Base-by-base conservation (phyloP, 202 grass and related monocot genomes). In the Panicum hallii region DNA sequence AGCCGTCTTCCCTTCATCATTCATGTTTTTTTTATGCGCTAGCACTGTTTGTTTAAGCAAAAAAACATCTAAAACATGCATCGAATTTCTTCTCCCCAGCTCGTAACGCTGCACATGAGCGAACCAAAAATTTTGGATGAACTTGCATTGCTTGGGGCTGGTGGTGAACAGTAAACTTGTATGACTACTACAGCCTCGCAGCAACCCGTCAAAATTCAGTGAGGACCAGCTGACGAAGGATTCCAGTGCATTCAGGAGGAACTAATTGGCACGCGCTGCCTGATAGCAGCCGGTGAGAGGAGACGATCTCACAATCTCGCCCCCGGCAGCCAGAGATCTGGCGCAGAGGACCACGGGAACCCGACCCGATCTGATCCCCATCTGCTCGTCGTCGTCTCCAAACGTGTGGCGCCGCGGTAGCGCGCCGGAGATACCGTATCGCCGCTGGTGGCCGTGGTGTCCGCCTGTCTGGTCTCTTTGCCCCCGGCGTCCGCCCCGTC, bases 291-390 rank as follows among this genome's bases (percentile, higher is more conserved):
- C 44, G 44, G 2, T 23, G 68, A 15, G 50, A 75, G 10, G 50
- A 20, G 30, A 80, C n/a, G n/a, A 80, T 53, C 63, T 38, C 19
- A 30, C 26, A 32, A 38, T 38, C 71, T 6, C 7, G 16, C 11
- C 26, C 5, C 5, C 62, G 48, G 78, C 32, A 56, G 48, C 50
- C 50, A 20, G 13, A 32, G 79, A 57, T 81, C 79, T 70, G 49
- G 79, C 36, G 34, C 36, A 19, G 22, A 12, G 50, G 65, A 55
- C 64, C 6, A 30, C 16, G 4, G 63, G 34, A 48, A 54, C 20
- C 63, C 67, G 44, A 14, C 46, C 48, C 20, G 63, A 54, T 7
- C 63, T 54, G 44, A 38, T 26, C 48, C 42, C 52, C 45, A 40
- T 41, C 9, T 44, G 15, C 41, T 81, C 54, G 34, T 19, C 49